Conservation (phyloP, 1,284 basidiomycete species). For the Moniliophthora roreri region DNA sequence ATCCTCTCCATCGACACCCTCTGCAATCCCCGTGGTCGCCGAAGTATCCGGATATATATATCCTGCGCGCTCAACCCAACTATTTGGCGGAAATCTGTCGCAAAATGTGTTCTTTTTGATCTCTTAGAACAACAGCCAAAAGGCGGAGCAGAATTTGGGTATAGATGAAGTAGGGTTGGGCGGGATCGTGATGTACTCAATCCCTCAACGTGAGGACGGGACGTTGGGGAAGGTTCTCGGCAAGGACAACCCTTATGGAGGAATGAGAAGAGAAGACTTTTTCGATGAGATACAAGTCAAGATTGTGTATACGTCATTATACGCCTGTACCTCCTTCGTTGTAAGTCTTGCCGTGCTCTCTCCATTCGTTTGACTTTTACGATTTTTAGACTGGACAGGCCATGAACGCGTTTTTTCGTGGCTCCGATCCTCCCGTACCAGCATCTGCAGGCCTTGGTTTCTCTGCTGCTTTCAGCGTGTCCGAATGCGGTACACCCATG, state of each 20-base stretch:
- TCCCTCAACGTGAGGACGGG: slow-evolving; percentile 11
- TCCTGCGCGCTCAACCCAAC: neutral
- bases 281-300: slow-evolving; percentile 24
- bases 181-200: slow-evolving; percentile 29
- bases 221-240: slow-evolving; percentile 25
- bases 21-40: neutral
- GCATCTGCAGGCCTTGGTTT: slow-evolving; percentile 20
- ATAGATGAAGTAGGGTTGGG: slow-evolving; percentile 28
- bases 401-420: slow-evolving; percentile 19
- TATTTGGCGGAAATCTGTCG: slow-evolving; percentile 10
- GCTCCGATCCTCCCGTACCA: slow-evolving; percentile 18
- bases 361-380: neutral
- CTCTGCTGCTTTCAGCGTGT: slow-evolving; percentile 11
- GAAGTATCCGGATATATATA: neutral
- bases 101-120: slow-evolving; percentile 8
- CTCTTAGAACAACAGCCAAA: neutral
- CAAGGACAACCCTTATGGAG: slow-evolving; percentile 14
- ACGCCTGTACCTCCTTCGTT: slow-evolving; percentile 33
- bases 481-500: neutral
- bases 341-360: slow-evolving; percentile 19
- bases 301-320: slow-evolving; percentile 28
- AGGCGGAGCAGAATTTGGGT: neutral
- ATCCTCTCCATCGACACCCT: neutral
- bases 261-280: slow-evolving; percentile 26
- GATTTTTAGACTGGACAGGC: slow-evolving; percentile 25